These are phyloP conservation scores for Triadica sebifera DNA, from an alignment of 345 rosid species.

Conservation along the genomic window DNA sequence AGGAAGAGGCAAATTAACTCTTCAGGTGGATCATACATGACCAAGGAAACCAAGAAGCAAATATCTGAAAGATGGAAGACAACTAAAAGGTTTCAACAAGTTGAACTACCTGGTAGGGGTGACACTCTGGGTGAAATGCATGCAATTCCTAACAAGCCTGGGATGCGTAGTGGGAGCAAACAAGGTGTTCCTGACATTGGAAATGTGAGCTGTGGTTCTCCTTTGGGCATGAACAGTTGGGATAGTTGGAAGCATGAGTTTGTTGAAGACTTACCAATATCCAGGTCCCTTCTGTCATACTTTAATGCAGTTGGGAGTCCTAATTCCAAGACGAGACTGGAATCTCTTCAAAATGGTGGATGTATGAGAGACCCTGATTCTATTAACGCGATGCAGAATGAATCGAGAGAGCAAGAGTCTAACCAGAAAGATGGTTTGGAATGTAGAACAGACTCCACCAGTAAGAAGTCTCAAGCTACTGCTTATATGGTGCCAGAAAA, in stretches of 20 bases:
- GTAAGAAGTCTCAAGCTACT: conserved; percentile 10
- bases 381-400: not conserved
- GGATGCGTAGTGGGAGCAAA: too few relatives aligned
- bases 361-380: conserved; percentile 11
- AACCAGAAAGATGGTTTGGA: conserved; percentile 18
- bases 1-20: conserved; percentile 26
- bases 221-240: too few relatives aligned
- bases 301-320: conserved; percentile 13
- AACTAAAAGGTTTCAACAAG: conserved; percentile 28
- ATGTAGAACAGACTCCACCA: conserved; percentile 11
- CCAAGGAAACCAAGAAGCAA: conserved; percentile 30
- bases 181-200: too few relatives aligned
- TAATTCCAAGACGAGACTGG: conserved; percentile 9
- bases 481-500: conserved; percentile 8
- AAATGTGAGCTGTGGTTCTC: too few relatives aligned
- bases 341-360: conserved; percentile 11
- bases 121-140: not conserved
- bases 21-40: conserved; percentile 19
- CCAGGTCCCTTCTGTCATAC: conserved; percentile 18
- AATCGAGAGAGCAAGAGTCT: conserved; percentile 14
- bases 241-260: conserved; percentile 6
- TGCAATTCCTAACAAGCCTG: too few relatives aligned
- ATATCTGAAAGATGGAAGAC: conserved; percentile 35
- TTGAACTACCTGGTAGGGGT: conserved; percentile 21
- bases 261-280: conserved; percentile 8